phyloP scores from a whole-genome alignment of 2,329 filamentous ascomycete species.

The Fusarium chaquense region DNA sequence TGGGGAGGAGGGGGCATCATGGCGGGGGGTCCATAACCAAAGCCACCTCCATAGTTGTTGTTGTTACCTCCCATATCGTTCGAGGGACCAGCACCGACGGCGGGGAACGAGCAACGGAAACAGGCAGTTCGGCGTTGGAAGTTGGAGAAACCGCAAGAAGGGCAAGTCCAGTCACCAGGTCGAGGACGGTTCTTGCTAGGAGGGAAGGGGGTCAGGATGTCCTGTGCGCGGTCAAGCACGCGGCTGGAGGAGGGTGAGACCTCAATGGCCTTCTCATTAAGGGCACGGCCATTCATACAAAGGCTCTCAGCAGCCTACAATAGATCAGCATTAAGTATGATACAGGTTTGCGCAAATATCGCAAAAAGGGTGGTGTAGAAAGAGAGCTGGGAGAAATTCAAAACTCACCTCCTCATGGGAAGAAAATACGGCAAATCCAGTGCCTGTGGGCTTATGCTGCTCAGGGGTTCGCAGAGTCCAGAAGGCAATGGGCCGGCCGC shows the following conservation, averaged over 20 bases:
- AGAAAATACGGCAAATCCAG: slow-evolving; percentile 97
- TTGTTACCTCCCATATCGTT: slow-evolving; percentile 75
- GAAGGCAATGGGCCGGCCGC: slow-evolving; percentile 96
- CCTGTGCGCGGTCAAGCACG: slow-evolving; percentile 93
- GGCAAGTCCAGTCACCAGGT: slow-evolving; percentile 98
- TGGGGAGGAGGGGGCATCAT: slow-evolving; percentile 83
- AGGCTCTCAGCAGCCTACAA: slow-evolving; percentile 91
- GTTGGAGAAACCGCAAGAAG: slow-evolving; percentile 98
- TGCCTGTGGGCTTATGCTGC: slow-evolving; percentile 99
- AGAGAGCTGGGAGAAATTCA: neutral
- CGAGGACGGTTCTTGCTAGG: slow-evolving; percentile 98
- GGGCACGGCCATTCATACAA: slow-evolving; percentile 97
- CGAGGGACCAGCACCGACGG: slow-evolving; percentile 81
- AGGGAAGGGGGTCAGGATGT: slow-evolving; percentile 96
- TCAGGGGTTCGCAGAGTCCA: slow-evolving; percentile 98
- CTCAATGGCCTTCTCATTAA: slow-evolving; percentile 99
- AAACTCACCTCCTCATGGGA: slow-evolving; percentile 94
- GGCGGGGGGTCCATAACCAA: slow-evolving; percentile 74
- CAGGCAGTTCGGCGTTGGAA: slow-evolving; percentile 98
- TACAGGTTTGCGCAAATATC: neutral
- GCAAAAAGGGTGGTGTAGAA: neutral
- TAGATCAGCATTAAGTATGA: slow-evolving; percentile 25
- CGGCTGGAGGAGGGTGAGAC: slow-evolving; percentile 97
- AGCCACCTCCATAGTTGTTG: slow-evolving; percentile 68
- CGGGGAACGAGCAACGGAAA: slow-evolving; percentile 99